Evolutionary conservation across 2,329 filamentous ascomycete species (phyloP), one percentile per base, ranked within the genome.

Genomic region (Aspergillus sp.): DNA sequence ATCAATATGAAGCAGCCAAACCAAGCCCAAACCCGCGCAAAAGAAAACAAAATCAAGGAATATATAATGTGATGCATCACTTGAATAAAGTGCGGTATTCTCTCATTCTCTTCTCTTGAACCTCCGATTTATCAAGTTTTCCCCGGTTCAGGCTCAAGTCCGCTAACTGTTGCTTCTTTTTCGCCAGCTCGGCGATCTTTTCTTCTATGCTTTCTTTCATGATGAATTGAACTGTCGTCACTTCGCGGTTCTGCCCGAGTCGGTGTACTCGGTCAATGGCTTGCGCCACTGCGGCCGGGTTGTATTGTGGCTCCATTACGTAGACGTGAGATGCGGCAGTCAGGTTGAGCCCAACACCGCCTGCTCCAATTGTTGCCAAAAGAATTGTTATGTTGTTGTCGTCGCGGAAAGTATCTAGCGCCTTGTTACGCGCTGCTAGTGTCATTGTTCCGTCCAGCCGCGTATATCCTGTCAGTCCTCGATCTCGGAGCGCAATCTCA

Each of bases 251-350:
- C 79, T 99, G 95, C 0, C 95, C 93, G 2, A 97, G 80, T 17
- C 93, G 87, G 73, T 96, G 93, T 6, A 99, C 91, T 31, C 95
- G 90, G 72, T 98, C 95, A 7, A 98, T 84, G 2, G 95, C 95
- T 76, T 99, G 95, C 5, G 92, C 90, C 74, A 99, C 93, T 0
- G 93, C 91, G 0, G 92, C 93, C 0, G 95, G 95, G 69, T 99
- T 99, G 79, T 93, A 99, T 70, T 97, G 93, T 5, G 95, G 95
- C 73, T 99, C 95, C 93, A 99, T 98, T 67, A 98, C 90, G 72
- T 95, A 98, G 14, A 96, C 93, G 55, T 85, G 89, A 70, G 87
- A 95, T 33, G 89, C 93, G 0, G 90, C 82, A 0, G 93, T 97
- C 55, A 98, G 79, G 70, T 98, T 98, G 40, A 98, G 86, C 14